Base-by-base conservation (phyloP, 495 filamentous ascomycete species). In the Clohesyomyces aquaticus region DNA sequence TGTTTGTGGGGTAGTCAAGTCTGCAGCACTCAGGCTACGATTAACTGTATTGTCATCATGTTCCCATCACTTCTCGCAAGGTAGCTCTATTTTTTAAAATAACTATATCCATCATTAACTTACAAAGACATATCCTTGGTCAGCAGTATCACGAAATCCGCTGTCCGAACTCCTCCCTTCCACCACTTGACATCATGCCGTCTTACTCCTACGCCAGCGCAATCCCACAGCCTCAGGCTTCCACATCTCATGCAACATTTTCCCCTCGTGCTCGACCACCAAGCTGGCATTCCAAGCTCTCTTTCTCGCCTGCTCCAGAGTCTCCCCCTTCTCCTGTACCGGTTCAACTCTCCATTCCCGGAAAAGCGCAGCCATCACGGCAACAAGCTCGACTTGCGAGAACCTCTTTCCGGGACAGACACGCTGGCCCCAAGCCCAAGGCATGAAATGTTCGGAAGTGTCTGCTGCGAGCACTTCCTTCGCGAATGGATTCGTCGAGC, bases 181-280 rank as follows among this genome's bases (percentile, higher is more conserved):
- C n/a, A n/a, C n/a, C n/a, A n/a, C n/a, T n/a, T n/a, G n/a, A n/a
- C n/a, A n/a, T n/a, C n/a, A n/a, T n/a, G n/a, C n/a, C n/a, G n/a
- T n/a, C n/a, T n/a, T n/a, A n/a, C n/a, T n/a, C n/a, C n/a, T n/a
- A n/a, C n/a, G n/a, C 62, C 58, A 66, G 12, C 14, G 11, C 26
- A 71, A 22, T 23, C 23, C 53, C n/a, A 61, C 52, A 18, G 18
- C 52, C 29, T 59, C 51, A 28, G 68, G 65, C 1, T 60, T 26
- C 27, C 29, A 48, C 61, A 71, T 68, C 55, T 74, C 55, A 46
- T 68, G 25, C 4, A 71, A 46, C 14, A 74, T 56, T 16, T 47
- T 47, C 11, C 55, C 32, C 41, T 62, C 32, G 38, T 54, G 49
- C 1, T 59, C 49, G 12, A 42, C 23, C 32, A 59, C 70, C 28